phyloP scores from a whole-genome alignment of 768 basidiomycete species.

The Auricularia auricula-judae region DNA sequence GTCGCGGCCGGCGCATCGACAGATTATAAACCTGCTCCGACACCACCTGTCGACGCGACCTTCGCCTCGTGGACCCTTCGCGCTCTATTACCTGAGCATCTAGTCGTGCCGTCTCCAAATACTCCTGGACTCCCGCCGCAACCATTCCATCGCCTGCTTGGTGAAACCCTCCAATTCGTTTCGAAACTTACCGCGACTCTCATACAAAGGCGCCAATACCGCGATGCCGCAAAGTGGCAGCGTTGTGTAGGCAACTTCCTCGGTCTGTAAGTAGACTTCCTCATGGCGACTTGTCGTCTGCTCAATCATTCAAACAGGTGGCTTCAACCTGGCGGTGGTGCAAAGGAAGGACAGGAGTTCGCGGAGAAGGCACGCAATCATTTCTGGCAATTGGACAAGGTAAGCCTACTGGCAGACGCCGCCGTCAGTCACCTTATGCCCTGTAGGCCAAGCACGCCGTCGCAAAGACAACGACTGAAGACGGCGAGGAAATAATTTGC shows the following conservation, averaged over 20 bases:
- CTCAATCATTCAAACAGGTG: background rate
- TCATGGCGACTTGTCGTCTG: background rate
- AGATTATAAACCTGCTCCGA: constrained; percentile 34
- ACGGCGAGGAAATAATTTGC: constrained; percentile 80
- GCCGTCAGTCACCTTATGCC: constrained; percentile 3
- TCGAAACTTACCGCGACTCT: background rate
- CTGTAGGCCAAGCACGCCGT: constrained; percentile 1
- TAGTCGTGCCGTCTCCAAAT: constrained; percentile 22
- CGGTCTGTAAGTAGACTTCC: background rate
- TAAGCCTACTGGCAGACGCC: constrained; percentile 6
- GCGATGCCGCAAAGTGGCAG: background rate
- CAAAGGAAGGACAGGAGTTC: constrained; percentile 37
- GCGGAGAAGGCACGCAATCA: constrained; percentile 56
- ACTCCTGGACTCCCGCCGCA: background rate
- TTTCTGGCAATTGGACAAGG: constrained; percentile 67
- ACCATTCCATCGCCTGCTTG: constrained; percentile 3
- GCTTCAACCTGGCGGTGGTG: constrained; percentile 16
- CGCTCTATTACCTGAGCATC: constrained; percentile 44
- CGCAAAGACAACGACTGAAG: constrained; percentile 30
- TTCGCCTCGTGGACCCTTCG: constrained; percentile 46
- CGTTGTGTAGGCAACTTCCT: background rate
- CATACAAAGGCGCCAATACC: background rate
- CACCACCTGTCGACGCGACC: constrained; percentile 50
- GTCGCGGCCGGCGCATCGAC: constrained; percentile 76
- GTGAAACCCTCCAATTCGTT: constrained; percentile 3